Evolutionary conservation across 2,329 filamentous ascomycete species (phyloP), one percentile per base, ranked within the genome.

Genomic region (Ophiocordyceps camponoti-floridani): DNA sequence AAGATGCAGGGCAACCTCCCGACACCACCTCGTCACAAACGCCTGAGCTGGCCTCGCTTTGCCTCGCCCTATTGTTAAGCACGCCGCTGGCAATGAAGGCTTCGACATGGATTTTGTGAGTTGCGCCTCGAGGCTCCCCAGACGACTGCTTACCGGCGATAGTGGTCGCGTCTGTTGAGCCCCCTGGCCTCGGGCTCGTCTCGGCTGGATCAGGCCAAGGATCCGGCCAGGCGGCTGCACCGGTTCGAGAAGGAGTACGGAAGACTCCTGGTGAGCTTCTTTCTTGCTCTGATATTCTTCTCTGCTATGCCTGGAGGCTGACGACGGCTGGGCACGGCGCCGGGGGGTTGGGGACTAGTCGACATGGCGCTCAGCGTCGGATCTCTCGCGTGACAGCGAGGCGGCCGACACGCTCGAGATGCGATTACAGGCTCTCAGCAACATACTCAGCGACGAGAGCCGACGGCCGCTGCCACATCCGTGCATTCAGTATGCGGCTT

Each of bases 401-500:
- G 73, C 76, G 42, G 74, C 75, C 58, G 75, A 79, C 54, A 70
- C 68, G 46, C 67, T 81, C 57, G 74, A 79, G 58, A 68, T 72
- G 50, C 69, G 72, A 46, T 70, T 81, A 26, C 75, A 79, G 52
- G 73, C 78, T 53, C 69, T 81, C 40, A 79, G 74, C 51, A 73
- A 71, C 52, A 80, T 94, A 54, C 79, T 96, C 50, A 81, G 77
- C 64, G 87, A 95, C 65, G 89, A 96, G 65, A 84, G 84, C 48
- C 82, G 87, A 51, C 79, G 86, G 40, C 86, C 88, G 5, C 74
- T 87, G 26, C 89, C 89, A 7, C 89, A 96, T 61, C 83, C 88
- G 4, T 98, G 91, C 65, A 84, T 96, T 35, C 73, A 81, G 54
- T 95, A 89, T 63, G 84, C 85, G 47, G 79, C 86, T 33, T 76